These are phyloP conservation scores for Fimicolochytrium jonesii DNA, from an alignment of 192 early-diverging fungal species.

Conservation along the genomic window DNA sequence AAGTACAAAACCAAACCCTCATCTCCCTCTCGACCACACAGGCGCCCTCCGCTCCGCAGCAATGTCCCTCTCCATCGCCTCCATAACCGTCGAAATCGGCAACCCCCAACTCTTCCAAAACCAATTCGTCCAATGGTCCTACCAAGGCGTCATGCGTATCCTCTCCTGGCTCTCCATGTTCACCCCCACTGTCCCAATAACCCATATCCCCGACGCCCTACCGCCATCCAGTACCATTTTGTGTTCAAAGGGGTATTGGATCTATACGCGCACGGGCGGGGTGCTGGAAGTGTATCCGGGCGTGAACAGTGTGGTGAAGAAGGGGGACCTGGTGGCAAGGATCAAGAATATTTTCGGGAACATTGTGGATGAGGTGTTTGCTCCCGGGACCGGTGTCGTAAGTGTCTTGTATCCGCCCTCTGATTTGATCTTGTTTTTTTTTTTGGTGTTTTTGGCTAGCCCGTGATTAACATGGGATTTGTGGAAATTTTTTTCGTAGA, in stretches of 20 bases:
- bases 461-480: no score
- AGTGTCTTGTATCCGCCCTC: no score
- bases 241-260: slow-evolving; percentile 63
- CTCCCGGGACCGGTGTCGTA: slow-evolving; percentile 74
- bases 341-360: slow-evolving; percentile 88
- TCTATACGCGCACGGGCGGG: slow-evolving; percentile 83
- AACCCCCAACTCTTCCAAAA: slow-evolving; percentile 85
- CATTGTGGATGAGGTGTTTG: slow-evolving; percentile 78
- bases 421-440: background rate
- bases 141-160: slow-evolving; percentile 63
- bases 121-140: slow-evolving; percentile 72
- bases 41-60: slow-evolving; percentile 84
- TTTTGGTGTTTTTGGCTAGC: slow-evolving; percentile 6
- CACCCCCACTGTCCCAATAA: background rate
- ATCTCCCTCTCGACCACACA: no score
- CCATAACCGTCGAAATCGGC: slow-evolving; percentile 91
- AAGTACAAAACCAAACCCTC: no score
- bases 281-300: slow-evolving; percentile 80
- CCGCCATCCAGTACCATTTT: slow-evolving; percentile 44
- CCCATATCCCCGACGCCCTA: background rate
- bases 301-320: slow-evolving; percentile 75
- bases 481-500: no score
- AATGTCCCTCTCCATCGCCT: slow-evolving; percentile 66
- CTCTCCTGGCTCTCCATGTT: slow-evolving; percentile 62
- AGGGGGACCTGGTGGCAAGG: slow-evolving; percentile 79